phyloP scores from a whole-genome alignment of 2,329 filamentous ascomycete genomes.

The Aspergillus flavus region DNA sequence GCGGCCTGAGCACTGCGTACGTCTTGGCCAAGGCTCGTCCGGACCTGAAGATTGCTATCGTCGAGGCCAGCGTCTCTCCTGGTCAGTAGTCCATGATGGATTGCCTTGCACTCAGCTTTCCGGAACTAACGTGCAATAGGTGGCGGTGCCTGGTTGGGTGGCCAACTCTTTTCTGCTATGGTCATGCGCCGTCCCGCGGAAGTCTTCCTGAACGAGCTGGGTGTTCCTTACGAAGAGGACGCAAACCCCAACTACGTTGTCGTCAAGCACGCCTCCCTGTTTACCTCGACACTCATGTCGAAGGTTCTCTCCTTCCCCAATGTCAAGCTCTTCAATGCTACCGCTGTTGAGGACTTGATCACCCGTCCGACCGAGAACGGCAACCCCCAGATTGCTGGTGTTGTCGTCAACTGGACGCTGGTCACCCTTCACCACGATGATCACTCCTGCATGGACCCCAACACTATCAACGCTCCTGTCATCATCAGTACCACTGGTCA shows the following conservation, averaged over 20 bases:
- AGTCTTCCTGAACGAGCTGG: slow-evolving; percentile 77
- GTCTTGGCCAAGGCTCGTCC: slow-evolving; percentile 80
- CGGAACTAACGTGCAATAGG: slow-evolving; percentile 47
- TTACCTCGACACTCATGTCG: slow-evolving; percentile 83
- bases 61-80: slow-evolving; percentile 85
- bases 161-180: slow-evolving; percentile 94
- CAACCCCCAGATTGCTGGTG: slow-evolving; percentile 68
- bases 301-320: slow-evolving; percentile 84
- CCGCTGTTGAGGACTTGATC: slow-evolving; percentile 88
- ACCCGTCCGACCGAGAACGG: slow-evolving; percentile 65
- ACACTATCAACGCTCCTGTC: slow-evolving; percentile 91
- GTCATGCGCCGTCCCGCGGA: slow-evolving; percentile 92
- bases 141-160: slow-evolving; percentile 89
- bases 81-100: slow-evolving; percentile 39
- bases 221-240: slow-evolving; percentile 85
- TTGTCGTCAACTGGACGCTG: slow-evolving; percentile 95
- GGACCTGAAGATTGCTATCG: slow-evolving; percentile 87
- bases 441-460: slow-evolving; percentile 95
- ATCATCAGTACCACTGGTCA: slow-evolving; percentile 90
- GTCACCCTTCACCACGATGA: slow-evolving; percentile 86
- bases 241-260: slow-evolving; percentile 86
- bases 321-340: slow-evolving; percentile 96
- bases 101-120: neutral
- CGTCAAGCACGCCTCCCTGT: slow-evolving; percentile 90
- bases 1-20: slow-evolving; percentile 82